Conservation (phyloP, 78 protist genomes). For the Isochrysis galbana region DNA sequence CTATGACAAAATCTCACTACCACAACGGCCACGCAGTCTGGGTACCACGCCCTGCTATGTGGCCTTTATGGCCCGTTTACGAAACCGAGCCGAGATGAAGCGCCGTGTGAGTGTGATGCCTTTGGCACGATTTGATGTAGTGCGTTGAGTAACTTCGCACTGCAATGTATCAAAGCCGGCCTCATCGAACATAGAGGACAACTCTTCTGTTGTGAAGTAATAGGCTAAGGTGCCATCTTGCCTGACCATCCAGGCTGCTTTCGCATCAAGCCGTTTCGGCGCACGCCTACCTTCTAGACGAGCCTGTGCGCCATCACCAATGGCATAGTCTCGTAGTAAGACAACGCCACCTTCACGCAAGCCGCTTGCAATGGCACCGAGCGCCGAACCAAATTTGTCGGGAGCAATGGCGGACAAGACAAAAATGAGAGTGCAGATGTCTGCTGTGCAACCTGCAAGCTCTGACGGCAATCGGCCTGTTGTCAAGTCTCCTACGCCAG, state of each 20-base stretch:
- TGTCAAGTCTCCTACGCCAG: neutral
- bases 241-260: slow-evolving; percentile 54
- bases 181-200: neutral
- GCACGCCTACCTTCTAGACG: neutral
- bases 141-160: neutral
- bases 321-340: slow-evolving; percentile 76
- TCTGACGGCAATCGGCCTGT: neutral
- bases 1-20: too few relatives aligned
- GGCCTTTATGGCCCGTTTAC: neutral
- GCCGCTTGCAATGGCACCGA: neutral
- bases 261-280: neutral
- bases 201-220: slow-evolving; percentile 35
- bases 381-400: slow-evolving; percentile 23
- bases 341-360: slow-evolving; percentile 61
- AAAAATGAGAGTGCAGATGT: slow-evolving; percentile 66
- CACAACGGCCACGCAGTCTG: too few relatives aligned
- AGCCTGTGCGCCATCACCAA: slow-evolving; percentile 66
- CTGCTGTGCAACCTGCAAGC: neutral
- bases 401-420: slow-evolving; percentile 75
- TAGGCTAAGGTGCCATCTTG: slow-evolving; percentile 78
- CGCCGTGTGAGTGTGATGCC: neutral
- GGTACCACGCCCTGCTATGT: too few relatives aligned
- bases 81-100: neutral
- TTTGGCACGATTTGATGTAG: neutral
- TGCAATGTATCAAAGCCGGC: neutral